Conservation (phyloP, 768 basidiomycete genomes). For the Cystofilobasidium bisporidii region DNA sequence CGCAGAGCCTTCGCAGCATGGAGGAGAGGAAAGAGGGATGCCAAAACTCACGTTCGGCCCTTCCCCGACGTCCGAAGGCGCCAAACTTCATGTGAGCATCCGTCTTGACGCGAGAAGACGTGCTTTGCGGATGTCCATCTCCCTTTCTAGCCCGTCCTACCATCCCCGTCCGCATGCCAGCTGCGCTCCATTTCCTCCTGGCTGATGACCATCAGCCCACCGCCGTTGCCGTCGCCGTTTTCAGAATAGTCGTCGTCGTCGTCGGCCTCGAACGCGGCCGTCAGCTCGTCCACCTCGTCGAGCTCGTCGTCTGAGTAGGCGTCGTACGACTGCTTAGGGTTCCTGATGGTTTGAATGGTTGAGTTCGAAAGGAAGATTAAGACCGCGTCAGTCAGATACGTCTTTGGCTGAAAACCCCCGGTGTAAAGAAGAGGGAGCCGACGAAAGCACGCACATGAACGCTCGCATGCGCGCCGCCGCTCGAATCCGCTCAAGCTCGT, state of each 20-base stretch:
- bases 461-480: not conserved
- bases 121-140: too few species aligned
- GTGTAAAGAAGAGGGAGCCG: too few species aligned
- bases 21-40: too few species aligned
- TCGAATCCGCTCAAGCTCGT: conserved; percentile 6
- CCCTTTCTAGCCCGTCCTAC: not conserved
- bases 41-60: too few species aligned
- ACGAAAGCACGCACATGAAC: not conserved
- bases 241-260: conserved; percentile 1
- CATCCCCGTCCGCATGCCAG: not conserved
- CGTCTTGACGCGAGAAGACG: too few species aligned
- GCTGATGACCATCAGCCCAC: not conserved
- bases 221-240: not conserved
- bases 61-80: too few species aligned
- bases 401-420: too few species aligned
- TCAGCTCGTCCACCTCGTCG: conserved; percentile 5
- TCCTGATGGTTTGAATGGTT: too few species aligned
- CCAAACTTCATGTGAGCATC: too few species aligned
- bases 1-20: too few species aligned
- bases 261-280: not conserved
- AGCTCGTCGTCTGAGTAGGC: not conserved
- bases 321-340: conserved; percentile 53
- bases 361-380: not conserved
- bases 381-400: too few species aligned
- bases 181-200: conserved; percentile 6